phyloP scores from a whole-genome alignment of 2,329 filamentous ascomycete genomes.

The Cadophora sp. region DNA sequence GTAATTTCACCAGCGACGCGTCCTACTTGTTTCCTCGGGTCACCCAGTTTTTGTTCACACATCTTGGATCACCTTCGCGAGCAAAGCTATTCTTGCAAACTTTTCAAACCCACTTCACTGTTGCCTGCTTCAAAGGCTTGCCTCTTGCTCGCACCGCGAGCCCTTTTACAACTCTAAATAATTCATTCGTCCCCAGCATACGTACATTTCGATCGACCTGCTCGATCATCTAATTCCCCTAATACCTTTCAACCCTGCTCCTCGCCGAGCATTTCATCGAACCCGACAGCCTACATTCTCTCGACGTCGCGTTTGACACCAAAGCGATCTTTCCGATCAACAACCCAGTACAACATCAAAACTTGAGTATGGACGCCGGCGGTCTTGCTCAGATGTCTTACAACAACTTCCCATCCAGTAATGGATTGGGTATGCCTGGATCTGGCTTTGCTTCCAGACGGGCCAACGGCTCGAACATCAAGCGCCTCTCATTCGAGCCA shows the following conservation, averaged over 20 bases:
- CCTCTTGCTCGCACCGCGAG: slow-evolving; percentile 37
- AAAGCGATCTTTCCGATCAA: slow-evolving; percentile 25
- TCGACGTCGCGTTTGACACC: slow-evolving; percentile 36
- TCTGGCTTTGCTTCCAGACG: slow-evolving; percentile 85
- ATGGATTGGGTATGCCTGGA: slow-evolving; percentile 76
- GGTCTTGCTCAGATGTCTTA: slow-evolving; percentile 99
- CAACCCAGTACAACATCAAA: slow-evolving; percentile 40
- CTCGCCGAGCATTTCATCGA: slow-evolving; percentile 29
- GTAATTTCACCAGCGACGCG: slow-evolving; percentile 40
- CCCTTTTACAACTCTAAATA: slow-evolving; percentile 39
- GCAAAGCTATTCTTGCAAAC: slow-evolving; percentile 39
- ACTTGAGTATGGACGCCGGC: slow-evolving; percentile 81
- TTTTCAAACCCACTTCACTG: slow-evolving; percentile 35
- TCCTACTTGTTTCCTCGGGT: slow-evolving; percentile 35
- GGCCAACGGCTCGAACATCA: slow-evolving; percentile 81
- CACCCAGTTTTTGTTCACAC: slow-evolving; percentile 36
- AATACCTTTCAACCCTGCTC: slow-evolving; percentile 39
- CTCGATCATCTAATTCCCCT: slow-evolving; percentile 43
- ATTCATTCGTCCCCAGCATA: slow-evolving; percentile 37
- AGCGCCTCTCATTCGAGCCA: slow-evolving; percentile 82
- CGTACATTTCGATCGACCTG: slow-evolving; percentile 39
- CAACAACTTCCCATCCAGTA: slow-evolving; percentile 75
- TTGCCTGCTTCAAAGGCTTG: slow-evolving; percentile 42
- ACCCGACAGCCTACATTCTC: slow-evolving; percentile 39
- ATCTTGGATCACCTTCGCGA: slow-evolving; percentile 36